These are phyloP conservation scores for Hypocreales sp. DNA, from an alignment of 2,329 filamentous ascomycete species.

Conservation along the genomic window DNA sequence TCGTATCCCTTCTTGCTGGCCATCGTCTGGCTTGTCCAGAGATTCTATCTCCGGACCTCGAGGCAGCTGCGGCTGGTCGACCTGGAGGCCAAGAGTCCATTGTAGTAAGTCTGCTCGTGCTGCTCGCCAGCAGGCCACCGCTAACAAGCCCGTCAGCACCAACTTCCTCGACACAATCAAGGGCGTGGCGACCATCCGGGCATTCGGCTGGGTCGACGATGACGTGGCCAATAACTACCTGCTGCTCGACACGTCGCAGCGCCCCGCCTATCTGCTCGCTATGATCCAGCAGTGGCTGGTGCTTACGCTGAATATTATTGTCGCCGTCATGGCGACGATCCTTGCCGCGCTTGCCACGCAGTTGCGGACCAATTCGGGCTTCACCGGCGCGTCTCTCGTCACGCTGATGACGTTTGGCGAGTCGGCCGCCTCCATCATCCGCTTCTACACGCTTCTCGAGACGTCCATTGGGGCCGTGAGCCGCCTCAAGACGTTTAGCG, in stretches of 20 bases:
- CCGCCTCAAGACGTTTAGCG: conserved; percentile 2
- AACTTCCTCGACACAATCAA: conserved; percentile 25
- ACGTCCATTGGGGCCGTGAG: conserved; percentile 7
- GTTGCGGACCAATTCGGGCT: conserved; percentile 3
- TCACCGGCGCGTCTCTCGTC: conserved; percentile 6
- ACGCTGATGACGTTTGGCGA: conserved; percentile 11
- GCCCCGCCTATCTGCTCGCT: conserved; percentile 35
- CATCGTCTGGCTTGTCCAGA: neutral
- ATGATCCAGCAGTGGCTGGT: conserved; percentile 37
- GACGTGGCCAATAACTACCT: conserved; percentile 25
- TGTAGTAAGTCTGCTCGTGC: conserved; percentile 2
- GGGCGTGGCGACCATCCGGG: conserved; percentile 11
- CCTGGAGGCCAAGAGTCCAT: no score
- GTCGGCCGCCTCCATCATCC: conserved; percentile 11
- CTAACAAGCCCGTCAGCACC: no score
- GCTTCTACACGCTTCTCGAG: conserved; percentile 10
- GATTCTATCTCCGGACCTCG: conserved; percentile 4
- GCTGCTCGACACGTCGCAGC: conserved; percentile 32
- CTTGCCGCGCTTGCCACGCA: conserved; percentile 24
- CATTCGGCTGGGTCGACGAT: conserved; percentile 32
- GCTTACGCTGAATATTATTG: conserved; percentile 28
- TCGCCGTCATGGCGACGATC: conserved; percentile 24
- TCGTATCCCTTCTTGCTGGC: neutral
- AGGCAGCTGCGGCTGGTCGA: conserved; percentile 4
- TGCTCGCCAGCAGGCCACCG: no score